Percentiles rank a stretch among this genome's conserved stretches.
These are phyloP conservation scores for Solanum appendiculatum DNA, from an alignment of 257 asterid species.

Conservation along the genomic window DNA sequence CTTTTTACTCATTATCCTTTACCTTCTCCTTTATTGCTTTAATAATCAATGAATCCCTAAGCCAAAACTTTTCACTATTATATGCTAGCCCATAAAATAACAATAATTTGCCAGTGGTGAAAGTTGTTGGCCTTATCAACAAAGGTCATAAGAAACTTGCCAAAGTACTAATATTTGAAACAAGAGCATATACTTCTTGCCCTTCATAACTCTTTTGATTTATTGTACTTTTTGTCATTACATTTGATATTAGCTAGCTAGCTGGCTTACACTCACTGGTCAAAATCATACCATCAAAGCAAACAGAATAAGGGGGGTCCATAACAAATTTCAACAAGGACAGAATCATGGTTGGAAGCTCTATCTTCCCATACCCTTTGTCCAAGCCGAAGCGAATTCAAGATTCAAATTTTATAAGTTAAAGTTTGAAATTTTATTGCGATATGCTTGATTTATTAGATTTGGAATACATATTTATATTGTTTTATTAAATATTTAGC, in stretches of 20 bases:
- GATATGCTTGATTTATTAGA: accelerated
- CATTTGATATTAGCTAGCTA: neutral
- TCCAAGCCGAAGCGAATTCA: too few species aligned
- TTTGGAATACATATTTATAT: neutral
- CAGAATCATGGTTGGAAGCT: too few species aligned
- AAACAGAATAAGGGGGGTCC: neutral
- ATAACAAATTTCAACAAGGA: neutral
- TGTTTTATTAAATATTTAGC: neutral
- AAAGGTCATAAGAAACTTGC: neutral
- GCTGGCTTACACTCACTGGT: neutral
- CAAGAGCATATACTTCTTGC: neutral
- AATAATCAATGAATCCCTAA: neutral
- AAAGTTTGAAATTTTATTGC: too few species aligned
- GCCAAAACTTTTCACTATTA: neutral
- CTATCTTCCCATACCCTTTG: too few species aligned
- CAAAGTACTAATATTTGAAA: neutral
- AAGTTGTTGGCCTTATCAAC: neutral
- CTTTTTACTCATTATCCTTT: neutral
- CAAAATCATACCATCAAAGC: neutral
- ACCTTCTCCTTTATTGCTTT: neutral
- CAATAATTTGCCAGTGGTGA: neutral
- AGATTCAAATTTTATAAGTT: too few species aligned
- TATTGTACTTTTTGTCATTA: neutral
- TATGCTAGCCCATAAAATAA: neutral
- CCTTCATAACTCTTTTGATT: neutral